Evolutionary conservation across 768 basidiomycete species (phyloP), one percentile per base, ranked within the genome.

Genomic region (Coprinellus aureogranulatus): DNA sequence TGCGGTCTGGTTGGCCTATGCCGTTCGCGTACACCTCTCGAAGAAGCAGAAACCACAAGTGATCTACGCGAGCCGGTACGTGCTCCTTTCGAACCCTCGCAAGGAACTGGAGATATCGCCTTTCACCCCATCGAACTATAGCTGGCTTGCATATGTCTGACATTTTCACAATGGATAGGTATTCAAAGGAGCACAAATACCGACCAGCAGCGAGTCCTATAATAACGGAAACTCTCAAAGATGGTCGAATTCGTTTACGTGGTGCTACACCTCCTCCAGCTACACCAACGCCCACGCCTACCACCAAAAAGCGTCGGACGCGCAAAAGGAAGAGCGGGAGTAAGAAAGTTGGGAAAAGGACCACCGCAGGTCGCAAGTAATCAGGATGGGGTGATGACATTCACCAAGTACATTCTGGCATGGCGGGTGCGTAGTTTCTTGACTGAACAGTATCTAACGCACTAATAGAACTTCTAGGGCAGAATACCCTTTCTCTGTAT

Each of bases 141-240:
- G 37, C 14, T 34, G 34, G 34, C 8, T 34, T 34, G 14, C 34
- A n/a, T 8, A n/a, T 22, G 41, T 44, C 20, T 44, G 41, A 39
- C n/a, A 1, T 16, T 50, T 55, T 31, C 14, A 14, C 5, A 42
- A 14, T 55, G 28, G 22, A 2, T 25, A 94, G 92, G 60, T 94
- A 94, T 67, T 92, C 90, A 12, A 86, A 88, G 59, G 87, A 92
- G 64, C 82, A 81, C 75, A 91, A 87, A 70, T 93, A 81, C 67
- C 77, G 92, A 23, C 92, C 92, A 0, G 92, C 92, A 11, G 90
- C 92, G 5, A 92, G 89, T 59, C 91, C 92, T 11, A 75, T 94
- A 42, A 80, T 94, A 62, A 92, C 89, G 0, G 89, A 93, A 66
- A 79, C 75, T 20, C 72, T 94, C 59, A 82, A 83, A 61, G 90